phyloP scores from a whole-genome alignment of 78 protist genomes.

The Mastigamoeba balamuthi region DNA sequence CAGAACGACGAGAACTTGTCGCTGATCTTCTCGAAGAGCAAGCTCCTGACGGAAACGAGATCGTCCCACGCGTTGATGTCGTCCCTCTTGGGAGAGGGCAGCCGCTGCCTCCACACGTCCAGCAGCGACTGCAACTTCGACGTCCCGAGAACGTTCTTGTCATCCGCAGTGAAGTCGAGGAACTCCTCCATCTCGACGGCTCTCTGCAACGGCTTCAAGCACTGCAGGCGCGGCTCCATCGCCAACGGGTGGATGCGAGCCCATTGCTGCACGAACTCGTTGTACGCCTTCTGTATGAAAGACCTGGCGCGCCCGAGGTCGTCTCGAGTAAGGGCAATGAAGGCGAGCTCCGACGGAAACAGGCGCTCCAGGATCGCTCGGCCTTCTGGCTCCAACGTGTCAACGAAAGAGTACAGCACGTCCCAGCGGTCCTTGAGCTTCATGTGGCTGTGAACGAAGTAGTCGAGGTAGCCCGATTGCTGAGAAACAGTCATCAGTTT shows the following conservation, averaged over 20 bases:
- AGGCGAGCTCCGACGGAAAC: slow-evolving; percentile 50
- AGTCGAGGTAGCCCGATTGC: not conserved
- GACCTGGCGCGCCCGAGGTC: slow-evolving; percentile 21
- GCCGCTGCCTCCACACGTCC: slow-evolving; percentile 15
- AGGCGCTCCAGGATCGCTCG: slow-evolving; percentile 9
- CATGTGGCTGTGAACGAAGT: slow-evolving; percentile 10
- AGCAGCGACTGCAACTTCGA: slow-evolving; percentile 8
- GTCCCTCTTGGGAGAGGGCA: slow-evolving; percentile 1
- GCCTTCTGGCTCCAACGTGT: not conserved
- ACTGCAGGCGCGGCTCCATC: slow-evolving; percentile 10
- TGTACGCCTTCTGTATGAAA: slow-evolving; percentile 14
- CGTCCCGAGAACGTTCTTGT: not conserved
- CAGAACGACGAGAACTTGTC: slow-evolving; percentile 15
- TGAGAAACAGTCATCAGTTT: too few species aligned
- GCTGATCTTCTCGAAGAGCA: slow-evolving; percentile 38
- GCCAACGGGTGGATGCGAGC: slow-evolving; percentile 27
- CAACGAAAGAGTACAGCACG: slow-evolving; percentile 24
- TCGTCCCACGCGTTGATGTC: slow-evolving; percentile 55
- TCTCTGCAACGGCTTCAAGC: slow-evolving; percentile 42
- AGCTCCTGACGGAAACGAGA: slow-evolving; percentile 13
- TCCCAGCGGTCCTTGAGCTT: slow-evolving; percentile 53
- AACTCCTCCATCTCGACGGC: slow-evolving; percentile 53
- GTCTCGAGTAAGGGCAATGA: slow-evolving; percentile 18
- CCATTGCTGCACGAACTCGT: slow-evolving; percentile 38
- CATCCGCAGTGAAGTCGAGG: not conserved